Base-by-base conservation (phyloP, 2,329 filamentous ascomycete species). In the Tolypocladium album region DNA sequence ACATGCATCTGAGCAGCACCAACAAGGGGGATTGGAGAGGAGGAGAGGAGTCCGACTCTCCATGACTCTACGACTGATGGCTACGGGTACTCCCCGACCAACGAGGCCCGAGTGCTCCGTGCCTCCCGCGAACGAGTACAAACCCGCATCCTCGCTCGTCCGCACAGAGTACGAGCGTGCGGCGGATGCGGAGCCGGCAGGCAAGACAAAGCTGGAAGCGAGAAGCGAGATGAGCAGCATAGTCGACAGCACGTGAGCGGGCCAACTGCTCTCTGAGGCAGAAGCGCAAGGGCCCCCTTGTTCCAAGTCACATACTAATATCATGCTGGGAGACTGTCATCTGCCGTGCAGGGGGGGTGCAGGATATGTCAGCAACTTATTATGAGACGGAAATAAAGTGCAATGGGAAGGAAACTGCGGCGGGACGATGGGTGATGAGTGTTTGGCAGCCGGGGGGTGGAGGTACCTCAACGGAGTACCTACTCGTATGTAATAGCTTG, bases 221-320 rank as follows among this genome's bases (percentile, higher is more conserved):
- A 57, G 55, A 57, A 57, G 38, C 55, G 55, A 57, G 34, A 57
- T 57, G 55, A 57, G 55, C 55, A 40, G 22, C 24, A 43, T 57
- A 57, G 36, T 57, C 55, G 24, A 57, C 38, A 36, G 55, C 55
- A 57, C 55, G 55, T 57, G 55, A 57, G 55, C 8, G 39, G 31
- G 39, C 55, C n/a, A 53, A n/a, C 47, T n/a, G 50, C 17, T 53
- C 22, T 36, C 47, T 31, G 47, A 52, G 47, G 27, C 27, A 13
- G 2, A 22, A 36, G 3, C 20, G 50, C 50, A n/a, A 3, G 31
- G 31, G 5, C 7, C 50, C 50, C 50, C 50, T 38, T 12, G 50
- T 15, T 6, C 31, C 17, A 15, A 22, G 50, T 36, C 24, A 22
- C 55, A 40, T 43, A 57, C 9, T 42, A 42, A 57, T 43, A n/a